Conservation (phyloP, 352 stramenopile genomes). For the Globisporangium barbulae region DNA sequence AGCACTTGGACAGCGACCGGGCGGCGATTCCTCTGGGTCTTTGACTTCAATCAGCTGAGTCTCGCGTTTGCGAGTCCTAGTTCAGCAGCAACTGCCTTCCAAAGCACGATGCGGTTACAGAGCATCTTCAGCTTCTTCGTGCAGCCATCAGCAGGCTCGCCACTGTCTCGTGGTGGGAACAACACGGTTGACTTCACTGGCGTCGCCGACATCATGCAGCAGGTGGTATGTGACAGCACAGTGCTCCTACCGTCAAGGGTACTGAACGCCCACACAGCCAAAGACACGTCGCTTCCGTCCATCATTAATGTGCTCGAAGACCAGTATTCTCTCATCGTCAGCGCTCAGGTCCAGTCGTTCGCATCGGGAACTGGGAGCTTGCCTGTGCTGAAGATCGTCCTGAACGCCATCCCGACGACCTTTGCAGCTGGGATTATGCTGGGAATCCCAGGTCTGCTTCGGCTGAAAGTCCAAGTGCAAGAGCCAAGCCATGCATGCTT, state of each 20-base stretch:
- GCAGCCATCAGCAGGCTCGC: constrained; percentile 9
- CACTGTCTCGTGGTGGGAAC: neutral
- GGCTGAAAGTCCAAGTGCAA: constrained; percentile 24
- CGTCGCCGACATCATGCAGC: constrained; percentile 18
- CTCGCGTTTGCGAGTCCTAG: constrained; percentile 7
- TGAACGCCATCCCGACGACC: constrained; percentile 21
- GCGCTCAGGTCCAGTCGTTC: constrained; percentile 22
- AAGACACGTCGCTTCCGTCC: constrained; percentile 23
- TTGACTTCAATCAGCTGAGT: constrained; percentile 17
- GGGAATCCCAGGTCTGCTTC: constrained; percentile 24
- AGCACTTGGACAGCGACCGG: constrained; percentile 28
- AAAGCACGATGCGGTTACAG: constrained; percentile 19
- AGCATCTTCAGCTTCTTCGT: constrained; percentile 32
- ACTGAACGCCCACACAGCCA: constrained; percentile 25
- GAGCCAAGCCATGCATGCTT: constrained; percentile 39
- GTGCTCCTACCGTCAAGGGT: constrained; percentile 24
- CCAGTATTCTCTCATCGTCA: constrained; percentile 18
- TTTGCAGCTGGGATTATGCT: constrained; percentile 15
- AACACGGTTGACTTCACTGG: constrained; percentile 10
- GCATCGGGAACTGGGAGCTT: constrained; percentile 23
- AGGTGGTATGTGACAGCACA: constrained; percentile 16
- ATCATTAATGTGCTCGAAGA: constrained; percentile 26
- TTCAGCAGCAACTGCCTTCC: constrained; percentile 10
- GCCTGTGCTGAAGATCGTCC: constrained; percentile 26
- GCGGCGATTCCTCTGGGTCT: constrained; percentile 18